Percentiles rank a stretch among this genome's conserved stretches.
phyloP scores from a whole-genome alignment of 2,329 filamentous ascomycete genomes.

The Macrophomina pseudophaseolina region DNA sequence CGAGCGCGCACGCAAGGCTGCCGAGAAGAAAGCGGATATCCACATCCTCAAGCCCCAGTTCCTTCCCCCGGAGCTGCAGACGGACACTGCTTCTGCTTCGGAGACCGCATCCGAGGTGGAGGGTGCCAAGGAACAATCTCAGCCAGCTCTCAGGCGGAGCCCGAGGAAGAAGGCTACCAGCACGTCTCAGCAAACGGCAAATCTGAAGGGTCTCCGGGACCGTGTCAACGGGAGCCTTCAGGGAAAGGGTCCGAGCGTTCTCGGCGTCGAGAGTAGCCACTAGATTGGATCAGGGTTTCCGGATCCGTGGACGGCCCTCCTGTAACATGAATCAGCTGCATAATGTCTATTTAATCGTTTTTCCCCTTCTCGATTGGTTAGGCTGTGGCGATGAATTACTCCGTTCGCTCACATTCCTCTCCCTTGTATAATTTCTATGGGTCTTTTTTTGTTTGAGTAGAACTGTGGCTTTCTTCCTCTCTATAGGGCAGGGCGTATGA shows the following conservation, averaged over 20 bases:
- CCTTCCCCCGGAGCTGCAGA: conserved; percentile 25
- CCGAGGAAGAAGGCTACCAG: conserved; percentile 49
- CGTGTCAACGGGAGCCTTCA: conserved; percentile 54
- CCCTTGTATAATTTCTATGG: conserved; percentile 1
- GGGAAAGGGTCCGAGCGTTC: conserved; percentile 51
- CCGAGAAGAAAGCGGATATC: conserved; percentile 62
- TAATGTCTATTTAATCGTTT: conserved; percentile 20
- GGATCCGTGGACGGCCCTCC: background rate
- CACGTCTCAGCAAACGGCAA: conserved; percentile 44
- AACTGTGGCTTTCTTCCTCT: background rate
- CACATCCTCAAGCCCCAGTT: conserved; percentile 41
- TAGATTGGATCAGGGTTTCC: conserved; percentile 29
- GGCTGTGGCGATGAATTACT: background rate
- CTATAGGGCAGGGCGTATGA: background rate
- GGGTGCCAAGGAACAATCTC: conserved; percentile 33
- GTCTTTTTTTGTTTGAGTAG: background rate
- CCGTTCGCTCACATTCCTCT: background rate
- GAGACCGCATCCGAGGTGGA: conserved; percentile 33
- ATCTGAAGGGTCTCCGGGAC: conserved; percentile 52
- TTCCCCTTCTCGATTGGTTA: background rate
- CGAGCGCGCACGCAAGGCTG: conserved; percentile 60
- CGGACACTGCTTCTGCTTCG: conserved; percentile 28
- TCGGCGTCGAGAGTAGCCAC: conserved; percentile 51
- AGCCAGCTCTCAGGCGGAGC: conserved; percentile 44
- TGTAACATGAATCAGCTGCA: conserved; percentile 10